Base-by-base conservation (phyloP, 140 eudicot genomes). In the Anethum foeniculum region DNA sequence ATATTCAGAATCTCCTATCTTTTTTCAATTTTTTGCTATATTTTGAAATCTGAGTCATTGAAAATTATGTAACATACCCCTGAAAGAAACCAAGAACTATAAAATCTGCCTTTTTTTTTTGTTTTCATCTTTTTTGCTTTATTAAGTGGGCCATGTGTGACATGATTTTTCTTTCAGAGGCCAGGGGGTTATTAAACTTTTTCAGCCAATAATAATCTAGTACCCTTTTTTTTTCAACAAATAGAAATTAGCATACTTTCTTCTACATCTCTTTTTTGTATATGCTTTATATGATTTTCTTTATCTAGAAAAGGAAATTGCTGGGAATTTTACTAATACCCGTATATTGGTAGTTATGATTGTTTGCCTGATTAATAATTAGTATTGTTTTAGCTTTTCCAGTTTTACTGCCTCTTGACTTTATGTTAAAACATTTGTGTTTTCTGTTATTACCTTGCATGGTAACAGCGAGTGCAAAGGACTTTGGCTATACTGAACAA, bases 401-500 rank as follows among this genome's bases (percentile, higher is more conserved):
- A 64, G 16, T 64, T 25, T 62, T 62, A 11, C 71, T 62, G 36
- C 39, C 38, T 5, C 73, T 67, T 67, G 41, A 12, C 21, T 67
- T 30, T 2, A 27, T 30, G 41, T 67, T 12, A n/a, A 60, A 60
- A 60, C 15, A 60, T n/a, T 25, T 60, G 34, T 23, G 30, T 67
- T 6, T 67, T 13, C 7, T 73, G 27, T 71, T 71, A 67, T 76
- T 56, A 0, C 41, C 23, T 77, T 4, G 23, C 7, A 21, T 49
- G 43, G 71, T 47, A 82, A 81, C 94, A 94, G 98, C 87, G 97
- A 80, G 93, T 94, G 77, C 90, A 87, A 89, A 92, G 83, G 88
- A 88, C 87, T 81, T 87, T 94, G 62, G 96, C 94, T 14, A 72
- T 94, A 75, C 84, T 92, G 84, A 94, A 90, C 84, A 94, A 89